Percentiles rank a stretch among this genome's conserved stretches.
Evolutionary conservation across 2,329 filamentous ascomycete genomes (phyloP).

Genomic region (Trichoderma polysporum): DNA sequence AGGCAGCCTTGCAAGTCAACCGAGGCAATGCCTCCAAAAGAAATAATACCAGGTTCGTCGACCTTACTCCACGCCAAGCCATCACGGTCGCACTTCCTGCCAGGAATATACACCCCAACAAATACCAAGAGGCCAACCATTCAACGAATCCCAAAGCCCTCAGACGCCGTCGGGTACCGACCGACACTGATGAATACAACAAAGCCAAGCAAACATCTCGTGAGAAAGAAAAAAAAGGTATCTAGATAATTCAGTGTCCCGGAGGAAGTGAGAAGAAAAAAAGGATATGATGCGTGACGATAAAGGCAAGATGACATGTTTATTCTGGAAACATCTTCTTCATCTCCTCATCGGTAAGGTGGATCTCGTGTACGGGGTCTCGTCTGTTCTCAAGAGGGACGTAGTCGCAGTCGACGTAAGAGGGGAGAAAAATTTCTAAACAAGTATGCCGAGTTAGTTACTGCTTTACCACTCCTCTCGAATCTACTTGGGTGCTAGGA

Average conservation of each 20-base stretch:
- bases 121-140: conserved; percentile 4
- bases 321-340: conserved; percentile 66
- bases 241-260: conserved; percentile 18
- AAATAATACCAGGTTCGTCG: neutral
- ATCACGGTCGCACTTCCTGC: neutral
- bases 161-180: conserved; percentile 17
- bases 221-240: conserved; percentile 2
- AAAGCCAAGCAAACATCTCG: conserved; percentile 15
- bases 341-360: conserved; percentile 74
- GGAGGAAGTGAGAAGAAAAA: neutral
- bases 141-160: conserved; percentile 6
- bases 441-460: neutral
- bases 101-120: neutral
- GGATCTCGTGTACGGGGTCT: conserved; percentile 76
- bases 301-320: conserved; percentile 22
- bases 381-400: conserved; percentile 71
- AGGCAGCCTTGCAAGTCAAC: neutral
- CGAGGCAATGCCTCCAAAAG: neutral
- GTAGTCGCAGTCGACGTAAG: conserved; percentile 73
- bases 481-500: neutral
- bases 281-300: conserved; percentile 14
- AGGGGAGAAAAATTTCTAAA: conserved; percentile 76
- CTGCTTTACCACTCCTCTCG: neutral
- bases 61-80: conserved; percentile 9
- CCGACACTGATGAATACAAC: conserved; percentile 11